These are phyloP conservation scores for Cinnamomum chago DNA, from an alignment of 164 flowering plant species.

Conservation along the genomic window DNA sequence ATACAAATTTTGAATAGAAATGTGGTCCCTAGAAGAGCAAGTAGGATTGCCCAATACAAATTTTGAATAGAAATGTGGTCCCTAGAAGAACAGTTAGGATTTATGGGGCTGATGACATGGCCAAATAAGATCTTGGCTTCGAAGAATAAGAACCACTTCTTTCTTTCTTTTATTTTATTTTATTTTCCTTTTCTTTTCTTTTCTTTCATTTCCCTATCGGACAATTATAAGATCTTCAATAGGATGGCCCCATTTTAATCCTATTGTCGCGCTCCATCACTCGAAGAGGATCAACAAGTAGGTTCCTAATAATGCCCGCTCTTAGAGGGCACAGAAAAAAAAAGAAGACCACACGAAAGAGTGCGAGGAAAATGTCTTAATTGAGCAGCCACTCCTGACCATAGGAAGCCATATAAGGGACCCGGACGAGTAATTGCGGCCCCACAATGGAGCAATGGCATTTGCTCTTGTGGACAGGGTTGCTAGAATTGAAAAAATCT, in stretches of 20 bases:
- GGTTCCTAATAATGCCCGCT: background rate
- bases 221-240: background rate
- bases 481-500: background rate
- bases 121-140: background rate
- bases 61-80: background rate
- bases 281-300: background rate
- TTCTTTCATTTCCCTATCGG: background rate
- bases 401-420: background rate
- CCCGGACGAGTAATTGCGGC: no score
- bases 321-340: background rate
- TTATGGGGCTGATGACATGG: conserved; percentile 1
- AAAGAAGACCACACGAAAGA: background rate
- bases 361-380: background rate
- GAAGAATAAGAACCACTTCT: background rate
- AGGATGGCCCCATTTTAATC: background rate
- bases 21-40: background rate
- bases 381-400: background rate
- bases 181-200: background rate
- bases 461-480: background rate
- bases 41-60: background rate
- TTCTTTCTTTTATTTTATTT: background rate
- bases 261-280: background rate
- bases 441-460: background rate
- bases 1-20: background rate
- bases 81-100: background rate